Conservation (phyloP, 73 alveolate species). For the Tetrahymena elliotti region DNA sequence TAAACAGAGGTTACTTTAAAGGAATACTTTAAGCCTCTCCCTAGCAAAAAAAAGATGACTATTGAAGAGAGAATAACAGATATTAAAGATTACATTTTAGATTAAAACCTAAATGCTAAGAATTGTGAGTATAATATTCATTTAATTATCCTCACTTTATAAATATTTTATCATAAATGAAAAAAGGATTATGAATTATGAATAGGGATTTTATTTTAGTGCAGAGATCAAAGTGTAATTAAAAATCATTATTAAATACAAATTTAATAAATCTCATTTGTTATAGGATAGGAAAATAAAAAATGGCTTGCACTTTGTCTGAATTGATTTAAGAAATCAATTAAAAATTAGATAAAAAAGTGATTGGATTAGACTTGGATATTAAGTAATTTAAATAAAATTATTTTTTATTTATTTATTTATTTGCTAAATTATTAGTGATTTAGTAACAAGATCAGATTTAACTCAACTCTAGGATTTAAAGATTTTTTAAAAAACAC, state of each 20-base stretch:
- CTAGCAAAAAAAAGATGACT: neutral
- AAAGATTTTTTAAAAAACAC: neutral
- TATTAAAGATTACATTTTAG: neutral
- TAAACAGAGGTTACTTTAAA: neutral
- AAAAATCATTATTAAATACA: neutral
- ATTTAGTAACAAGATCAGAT: neutral
- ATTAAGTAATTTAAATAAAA: neutral
- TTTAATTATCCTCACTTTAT: neutral
- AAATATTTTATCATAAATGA: no score
- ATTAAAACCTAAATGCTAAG: neutral
- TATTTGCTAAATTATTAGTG: neutral
- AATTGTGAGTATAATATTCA: neutral
- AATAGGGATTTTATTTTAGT: neutral
- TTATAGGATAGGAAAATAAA: neutral
- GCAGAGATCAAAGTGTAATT: neutral
- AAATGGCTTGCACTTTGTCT: neutral
- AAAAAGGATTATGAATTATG: neutral
- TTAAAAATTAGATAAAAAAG: neutral
- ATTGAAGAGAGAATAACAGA: neutral
- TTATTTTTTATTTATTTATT: no score
- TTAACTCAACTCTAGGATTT: neutral
- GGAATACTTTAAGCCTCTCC: neutral
- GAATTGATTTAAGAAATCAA: neutral
- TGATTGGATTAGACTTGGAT: neutral
- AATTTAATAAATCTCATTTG: neutral